Conservation (phyloP, 345 rosid species). For the Syzygium jambos region DNA sequence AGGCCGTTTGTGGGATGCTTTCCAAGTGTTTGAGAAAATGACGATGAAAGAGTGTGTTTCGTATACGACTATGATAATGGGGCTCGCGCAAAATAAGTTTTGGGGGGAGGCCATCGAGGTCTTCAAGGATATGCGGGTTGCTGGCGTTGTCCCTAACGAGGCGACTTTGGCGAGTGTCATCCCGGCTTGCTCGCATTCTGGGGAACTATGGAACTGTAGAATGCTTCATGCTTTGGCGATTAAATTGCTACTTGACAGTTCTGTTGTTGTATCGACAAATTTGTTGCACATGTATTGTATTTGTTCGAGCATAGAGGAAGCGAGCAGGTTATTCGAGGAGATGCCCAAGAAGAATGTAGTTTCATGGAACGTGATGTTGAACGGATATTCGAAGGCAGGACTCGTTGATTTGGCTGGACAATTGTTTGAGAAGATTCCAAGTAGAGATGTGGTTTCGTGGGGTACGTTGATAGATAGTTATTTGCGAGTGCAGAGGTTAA, state of each 20-base stretch:
- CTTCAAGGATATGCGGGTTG: conserved; percentile 53
- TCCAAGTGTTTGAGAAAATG: conserved; percentile 53
- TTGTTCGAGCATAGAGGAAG: conserved; percentile 46
- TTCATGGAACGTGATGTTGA: conserved; percentile 87
- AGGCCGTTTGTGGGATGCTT: conserved; percentile 43
- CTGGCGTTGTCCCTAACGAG: conserved; percentile 40
- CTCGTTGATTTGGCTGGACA: conserved; percentile 36
- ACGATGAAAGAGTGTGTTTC: conserved; percentile 55
- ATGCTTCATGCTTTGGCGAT: conserved; percentile 54
- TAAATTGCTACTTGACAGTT: conserved; percentile 30
- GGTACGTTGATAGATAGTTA: conserved; percentile 63
- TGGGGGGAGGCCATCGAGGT: conserved; percentile 42
- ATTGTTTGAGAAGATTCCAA: conserved; percentile 47
- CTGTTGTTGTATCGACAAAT: conserved; percentile 60
- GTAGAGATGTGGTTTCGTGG: conserved; percentile 74
- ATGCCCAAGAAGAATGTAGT: conserved; percentile 56
- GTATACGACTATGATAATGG: conserved; percentile 59
- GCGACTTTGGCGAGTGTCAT: conserved; percentile 50
- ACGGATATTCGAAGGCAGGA: conserved; percentile 78
- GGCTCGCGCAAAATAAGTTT: conserved; percentile 34
- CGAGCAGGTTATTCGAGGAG: conserved; percentile 46
- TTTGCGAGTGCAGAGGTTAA: conserved; percentile 33
- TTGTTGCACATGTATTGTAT: conserved; percentile 61
- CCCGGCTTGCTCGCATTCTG: conserved; percentile 38
- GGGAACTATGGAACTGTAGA: conserved; percentile 47